These are phyloP conservation scores for Parvularia atlantis DNA, from an alignment of 78 protist species.

Conservation along the genomic window DNA sequence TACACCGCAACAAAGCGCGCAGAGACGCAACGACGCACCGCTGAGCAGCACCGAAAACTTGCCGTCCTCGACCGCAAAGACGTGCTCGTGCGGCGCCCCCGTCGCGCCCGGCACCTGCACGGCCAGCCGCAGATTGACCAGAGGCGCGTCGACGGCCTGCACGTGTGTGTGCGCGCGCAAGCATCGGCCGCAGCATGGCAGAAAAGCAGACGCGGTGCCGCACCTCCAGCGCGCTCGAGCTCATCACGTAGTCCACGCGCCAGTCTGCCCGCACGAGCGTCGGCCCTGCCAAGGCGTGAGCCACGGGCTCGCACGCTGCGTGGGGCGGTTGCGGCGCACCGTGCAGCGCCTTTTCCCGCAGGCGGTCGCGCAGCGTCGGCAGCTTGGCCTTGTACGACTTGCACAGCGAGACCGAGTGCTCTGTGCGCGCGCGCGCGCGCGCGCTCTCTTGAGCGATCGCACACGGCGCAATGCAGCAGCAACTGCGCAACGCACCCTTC, in stretches of 20 bases:
- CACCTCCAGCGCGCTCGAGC: constrained; percentile 26
- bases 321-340: neutral
- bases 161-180: too few species aligned
- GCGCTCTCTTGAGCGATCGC: neutral
- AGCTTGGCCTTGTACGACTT: neutral
- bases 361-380: neutral
- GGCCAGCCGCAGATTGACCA: too few species aligned
- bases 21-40: too few species aligned
- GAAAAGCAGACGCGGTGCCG: neutral
- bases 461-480: neutral
- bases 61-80: too few species aligned
- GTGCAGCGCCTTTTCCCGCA: neutral
- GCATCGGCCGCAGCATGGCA: too few species aligned
- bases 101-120: too few species aligned
- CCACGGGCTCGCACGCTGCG: neutral
- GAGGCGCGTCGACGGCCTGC: too few species aligned
- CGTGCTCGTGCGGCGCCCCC: too few species aligned
- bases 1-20: too few species aligned
- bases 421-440: neutral
- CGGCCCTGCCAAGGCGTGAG: neutral
- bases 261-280: constrained; percentile 25
- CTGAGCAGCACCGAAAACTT: too few species aligned
- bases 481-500: constrained; percentile 20
- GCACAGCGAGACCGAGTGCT: neutral
- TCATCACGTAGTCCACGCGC: constrained; percentile 44